Evolutionary conservation across 2,329 filamentous ascomycete genomes (phyloP).

Genomic region (Thielaviopsis punctulata): DNA sequence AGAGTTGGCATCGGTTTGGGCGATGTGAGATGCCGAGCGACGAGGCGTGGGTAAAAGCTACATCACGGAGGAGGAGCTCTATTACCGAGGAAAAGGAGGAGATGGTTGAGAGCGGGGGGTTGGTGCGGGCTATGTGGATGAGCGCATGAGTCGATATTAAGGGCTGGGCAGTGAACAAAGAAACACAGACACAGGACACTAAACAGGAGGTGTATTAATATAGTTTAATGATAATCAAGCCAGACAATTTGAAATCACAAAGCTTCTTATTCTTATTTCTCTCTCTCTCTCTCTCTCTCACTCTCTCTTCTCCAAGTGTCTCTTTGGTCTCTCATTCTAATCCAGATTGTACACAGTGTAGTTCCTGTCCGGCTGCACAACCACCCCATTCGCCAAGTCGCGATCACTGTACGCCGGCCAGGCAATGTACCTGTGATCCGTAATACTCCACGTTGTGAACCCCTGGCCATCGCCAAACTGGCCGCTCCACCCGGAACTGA

Average conservation of each 20-base stretch:
- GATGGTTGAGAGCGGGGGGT: background rate
- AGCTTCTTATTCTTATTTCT: background rate
- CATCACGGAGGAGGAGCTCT: background rate
- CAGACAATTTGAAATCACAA: background rate
- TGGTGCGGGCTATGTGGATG: constrained; percentile 4
- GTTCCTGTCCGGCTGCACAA: constrained; percentile 3
- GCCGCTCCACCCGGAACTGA: constrained; percentile 38
- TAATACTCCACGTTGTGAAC: constrained; percentile 36
- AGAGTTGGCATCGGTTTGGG: constrained; percentile 7
- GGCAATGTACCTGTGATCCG: constrained; percentile 29
- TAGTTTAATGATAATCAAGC: background rate
- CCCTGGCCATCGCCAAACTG: constrained; percentile 34
- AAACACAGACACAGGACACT: background rate
- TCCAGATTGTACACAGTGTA: background rate
- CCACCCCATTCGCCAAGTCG: constrained; percentile 21
- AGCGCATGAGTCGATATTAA: background rate
- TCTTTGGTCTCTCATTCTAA: too few species aligned
- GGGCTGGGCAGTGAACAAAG: background rate
- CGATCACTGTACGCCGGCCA: constrained; percentile 37
- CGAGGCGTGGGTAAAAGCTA: constrained; percentile 6
- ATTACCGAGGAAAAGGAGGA: background rate
- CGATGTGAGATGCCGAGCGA: constrained; percentile 1
- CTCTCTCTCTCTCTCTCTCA: background rate
- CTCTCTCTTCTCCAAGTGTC: too few species aligned
- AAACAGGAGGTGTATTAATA: background rate